phyloP scores from a whole-genome alignment of 257 asterid species.

The Cruciata laevipes region DNA sequence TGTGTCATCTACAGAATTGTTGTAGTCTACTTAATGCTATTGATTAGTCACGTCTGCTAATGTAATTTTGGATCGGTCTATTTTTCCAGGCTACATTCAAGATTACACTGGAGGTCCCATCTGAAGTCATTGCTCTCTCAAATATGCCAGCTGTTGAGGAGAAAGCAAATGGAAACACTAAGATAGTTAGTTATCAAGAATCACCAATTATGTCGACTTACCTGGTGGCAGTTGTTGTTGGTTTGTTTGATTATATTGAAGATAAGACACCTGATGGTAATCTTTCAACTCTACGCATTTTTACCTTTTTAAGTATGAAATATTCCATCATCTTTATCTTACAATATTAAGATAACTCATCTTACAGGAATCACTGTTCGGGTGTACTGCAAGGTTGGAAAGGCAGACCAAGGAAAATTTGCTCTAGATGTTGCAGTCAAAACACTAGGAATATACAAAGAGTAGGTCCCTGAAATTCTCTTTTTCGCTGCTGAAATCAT shows the following conservation, averaged over 20 bases:
- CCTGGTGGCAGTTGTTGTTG: constrained; percentile 94
- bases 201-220: constrained; percentile 97
- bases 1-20: too few relatives aligned
- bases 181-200: constrained; percentile 74
- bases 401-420: constrained; percentile 76
- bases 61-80: background rate
- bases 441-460: constrained; percentile 79
- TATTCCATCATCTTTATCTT: constrained; percentile 7
- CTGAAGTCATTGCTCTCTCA: constrained; percentile 81
- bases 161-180: constrained; percentile 49
- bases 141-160: constrained; percentile 83
- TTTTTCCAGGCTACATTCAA: constrained; percentile 40
- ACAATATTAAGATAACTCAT: constrained; percentile 10
- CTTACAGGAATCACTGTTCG: constrained; percentile 67
- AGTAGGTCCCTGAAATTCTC: constrained; percentile 30
- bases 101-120: constrained; percentile 87
- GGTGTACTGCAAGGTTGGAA: constrained; percentile 86
- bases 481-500: background rate
- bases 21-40: background rate
- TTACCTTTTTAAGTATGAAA: constrained; percentile 6
- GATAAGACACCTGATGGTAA: constrained; percentile 89
- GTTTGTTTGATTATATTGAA: constrained; percentile 86
- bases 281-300: background rate
- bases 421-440: constrained; percentile 88
- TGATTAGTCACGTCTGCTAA: background rate